Evolutionary conservation across 805 yeast species (phyloP).

Genomic region (Clavispora santaluciae): DNA sequence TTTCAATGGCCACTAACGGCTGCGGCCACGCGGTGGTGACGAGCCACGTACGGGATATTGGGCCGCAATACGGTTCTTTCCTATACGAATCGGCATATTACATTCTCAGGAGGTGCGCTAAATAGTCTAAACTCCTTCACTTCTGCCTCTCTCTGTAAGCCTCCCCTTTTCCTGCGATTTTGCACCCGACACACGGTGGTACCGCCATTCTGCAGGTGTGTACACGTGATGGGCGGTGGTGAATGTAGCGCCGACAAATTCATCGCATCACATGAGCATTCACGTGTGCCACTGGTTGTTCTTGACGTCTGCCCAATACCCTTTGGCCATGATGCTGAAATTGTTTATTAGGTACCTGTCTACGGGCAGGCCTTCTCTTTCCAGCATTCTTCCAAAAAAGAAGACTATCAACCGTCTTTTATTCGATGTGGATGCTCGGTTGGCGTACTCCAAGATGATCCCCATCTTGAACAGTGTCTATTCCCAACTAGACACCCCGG

Average conservation of each 20-base stretch:
- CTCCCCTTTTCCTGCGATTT: too few species aligned
- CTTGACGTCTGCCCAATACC: too few species aligned
- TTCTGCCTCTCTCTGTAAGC: too few species aligned
- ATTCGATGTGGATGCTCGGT: constrained; percentile 61
- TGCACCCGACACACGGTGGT: too few species aligned
- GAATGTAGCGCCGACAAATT: too few species aligned
- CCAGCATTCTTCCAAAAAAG: constrained; percentile 49
- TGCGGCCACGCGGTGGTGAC: too few species aligned
- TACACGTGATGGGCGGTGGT: too few species aligned
- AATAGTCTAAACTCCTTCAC: background rate
- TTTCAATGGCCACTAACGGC: constrained; percentile 16
- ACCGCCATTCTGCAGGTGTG: background rate
- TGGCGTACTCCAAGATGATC: constrained; percentile 48
- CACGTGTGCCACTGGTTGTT: too few species aligned
- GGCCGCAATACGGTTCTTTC: too few species aligned
- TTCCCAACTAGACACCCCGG: constrained; percentile 39
- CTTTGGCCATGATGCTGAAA: background rate
- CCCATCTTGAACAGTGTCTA: constrained; percentile 53
- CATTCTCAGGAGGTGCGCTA: too few species aligned
- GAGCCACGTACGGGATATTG: too few species aligned
- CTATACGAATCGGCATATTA: too few species aligned
- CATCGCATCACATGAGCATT: background rate
- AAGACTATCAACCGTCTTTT: constrained; percentile 52
- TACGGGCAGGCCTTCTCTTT: constrained; percentile 21
- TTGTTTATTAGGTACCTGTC: constrained; percentile 3